A percentile compares a stretch with the other conserved stretches of the same genome.
phyloP scores from a whole-genome alignment of 225 moss, liverwort and hornwort genomes.

The Antitrichia curtipendula region DNA sequence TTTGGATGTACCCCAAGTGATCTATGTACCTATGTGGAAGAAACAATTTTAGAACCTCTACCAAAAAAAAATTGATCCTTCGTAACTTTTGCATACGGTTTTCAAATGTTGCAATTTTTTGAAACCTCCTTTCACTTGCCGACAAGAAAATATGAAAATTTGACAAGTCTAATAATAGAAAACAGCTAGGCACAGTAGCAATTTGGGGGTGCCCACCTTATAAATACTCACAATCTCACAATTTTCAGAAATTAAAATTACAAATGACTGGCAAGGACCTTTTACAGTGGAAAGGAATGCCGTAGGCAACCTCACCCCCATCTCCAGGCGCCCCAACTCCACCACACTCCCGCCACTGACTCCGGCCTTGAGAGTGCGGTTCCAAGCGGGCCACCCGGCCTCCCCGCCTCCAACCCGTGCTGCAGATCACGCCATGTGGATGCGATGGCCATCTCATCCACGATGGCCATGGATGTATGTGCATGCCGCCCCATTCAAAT shows the following conservation, averaged over 20 bases:
- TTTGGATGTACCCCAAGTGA: too few relatives aligned
- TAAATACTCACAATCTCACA: not conserved
- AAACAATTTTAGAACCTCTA: too few relatives aligned
- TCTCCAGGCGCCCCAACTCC: not conserved
- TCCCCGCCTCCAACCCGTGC: not conserved
- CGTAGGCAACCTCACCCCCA: not conserved
- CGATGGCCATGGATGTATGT: not conserved
- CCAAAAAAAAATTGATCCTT: too few relatives aligned
- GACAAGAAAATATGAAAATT: too few relatives aligned
- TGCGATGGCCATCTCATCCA: not conserved
- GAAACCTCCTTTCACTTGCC: too few relatives aligned
- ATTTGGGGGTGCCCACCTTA: too few relatives aligned
- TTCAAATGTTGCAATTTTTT: too few relatives aligned
- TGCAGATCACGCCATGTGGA: conserved; percentile 4
- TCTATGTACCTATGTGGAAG: too few relatives aligned
- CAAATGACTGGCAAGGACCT: not conserved
- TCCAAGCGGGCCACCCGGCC: not conserved
- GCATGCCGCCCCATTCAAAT: not conserved
- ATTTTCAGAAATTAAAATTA: not conserved
- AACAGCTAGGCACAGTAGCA: too few relatives aligned
- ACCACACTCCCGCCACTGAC: not conserved
- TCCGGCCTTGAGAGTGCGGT: not conserved
- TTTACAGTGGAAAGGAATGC: not conserved
- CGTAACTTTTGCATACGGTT: too few relatives aligned
- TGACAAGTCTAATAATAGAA: too few relatives aligned